Conservation (phyloP, 2,329 filamentous ascomycete genomes). For the Aspergillus floridensis region DNA sequence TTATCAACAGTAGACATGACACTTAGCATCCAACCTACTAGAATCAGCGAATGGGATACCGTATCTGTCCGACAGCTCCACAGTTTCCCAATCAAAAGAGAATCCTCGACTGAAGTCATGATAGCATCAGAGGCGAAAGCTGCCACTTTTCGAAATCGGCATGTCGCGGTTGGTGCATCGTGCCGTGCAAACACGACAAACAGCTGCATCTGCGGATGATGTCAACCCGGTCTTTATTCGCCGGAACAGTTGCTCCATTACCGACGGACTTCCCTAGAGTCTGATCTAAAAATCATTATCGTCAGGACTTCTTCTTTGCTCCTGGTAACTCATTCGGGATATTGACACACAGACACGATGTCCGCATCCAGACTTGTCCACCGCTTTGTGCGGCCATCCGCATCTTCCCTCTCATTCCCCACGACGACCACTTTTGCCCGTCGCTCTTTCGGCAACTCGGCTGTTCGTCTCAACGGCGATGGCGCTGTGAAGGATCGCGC, state of each 20-base stretch:
- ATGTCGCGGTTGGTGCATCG: slow-evolving; percentile 13
- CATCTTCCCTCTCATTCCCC: slow-evolving; percentile 24
- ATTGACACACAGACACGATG: slow-evolving; percentile 36
- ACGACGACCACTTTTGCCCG: slow-evolving; percentile 19
- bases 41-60: background rate
- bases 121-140: background rate
- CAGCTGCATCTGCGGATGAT: slow-evolving; percentile 35
- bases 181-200: slow-evolving; percentile 38
- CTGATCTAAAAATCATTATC: background rate
- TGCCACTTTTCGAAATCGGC: slow-evolving; percentile 13
- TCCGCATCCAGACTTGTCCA: slow-evolving; percentile 45
- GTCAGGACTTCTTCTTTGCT: background rate
- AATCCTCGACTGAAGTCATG: background rate
- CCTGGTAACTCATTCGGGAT: no score
- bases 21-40: background rate
- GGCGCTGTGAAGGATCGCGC: slow-evolving; percentile 51
- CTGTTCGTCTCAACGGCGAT: slow-evolving; percentile 37
- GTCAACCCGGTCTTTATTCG: slow-evolving; percentile 33
- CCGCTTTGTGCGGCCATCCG: slow-evolving; percentile 45
- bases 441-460: slow-evolving; percentile 33
- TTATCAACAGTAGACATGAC: background rate
- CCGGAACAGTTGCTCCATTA: background rate
- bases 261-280: background rate
- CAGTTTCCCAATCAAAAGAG: background rate
- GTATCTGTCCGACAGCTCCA: background rate